These are phyloP conservation scores for Debaryomyces tyrocola DNA, from an alignment of 805 yeast genomes.

Conservation along the genomic window DNA sequence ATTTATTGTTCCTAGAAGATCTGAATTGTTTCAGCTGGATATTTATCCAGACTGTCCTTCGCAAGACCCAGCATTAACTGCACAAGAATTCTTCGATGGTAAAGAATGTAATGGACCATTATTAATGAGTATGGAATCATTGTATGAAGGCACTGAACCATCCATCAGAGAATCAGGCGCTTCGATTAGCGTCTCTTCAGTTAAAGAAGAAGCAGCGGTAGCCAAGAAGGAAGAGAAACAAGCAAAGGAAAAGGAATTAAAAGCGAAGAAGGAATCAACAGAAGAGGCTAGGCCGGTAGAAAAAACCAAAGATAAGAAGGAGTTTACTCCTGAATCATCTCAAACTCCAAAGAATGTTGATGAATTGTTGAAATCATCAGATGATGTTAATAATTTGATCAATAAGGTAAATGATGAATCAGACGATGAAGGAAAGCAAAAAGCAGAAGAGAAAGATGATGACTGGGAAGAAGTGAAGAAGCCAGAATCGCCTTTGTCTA, in stretches of 20 bases:
- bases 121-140: slow-evolving; percentile 68
- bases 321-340: slow-evolving; percentile 6
- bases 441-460: slow-evolving; percentile 25
- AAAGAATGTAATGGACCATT: slow-evolving; percentile 82
- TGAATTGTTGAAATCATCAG: slow-evolving; percentile 36
- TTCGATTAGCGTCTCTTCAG: slow-evolving; percentile 26
- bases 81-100: slow-evolving; percentile 80
- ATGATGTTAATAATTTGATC: slow-evolving; percentile 34
- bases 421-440: slow-evolving; percentile 35
- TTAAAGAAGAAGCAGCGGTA: slow-evolving; percentile 19
- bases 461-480: slow-evolving; percentile 40
- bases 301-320: slow-evolving; percentile 6
- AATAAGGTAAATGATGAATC: slow-evolving; percentile 39
- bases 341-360: slow-evolving; percentile 27
- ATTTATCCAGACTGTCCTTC: slow-evolving; percentile 92
- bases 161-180: slow-evolving; percentile 42
- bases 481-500: slow-evolving; percentile 16
- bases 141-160: slow-evolving; percentile 76
- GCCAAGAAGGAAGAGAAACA: slow-evolving; percentile 15
- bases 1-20: slow-evolving; percentile 89
- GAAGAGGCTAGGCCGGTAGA: slow-evolving; percentile 4
- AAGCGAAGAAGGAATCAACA: slow-evolving; percentile 1
- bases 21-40: slow-evolving; percentile 90
- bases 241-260: slow-evolving; percentile 10
- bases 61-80: slow-evolving; percentile 70